Percentiles rank a stretch among this genome's conserved stretches.
Evolutionary conservation across 2,329 filamentous ascomycete species (phyloP).

Genomic region (Botryotinia globosa): DNA sequence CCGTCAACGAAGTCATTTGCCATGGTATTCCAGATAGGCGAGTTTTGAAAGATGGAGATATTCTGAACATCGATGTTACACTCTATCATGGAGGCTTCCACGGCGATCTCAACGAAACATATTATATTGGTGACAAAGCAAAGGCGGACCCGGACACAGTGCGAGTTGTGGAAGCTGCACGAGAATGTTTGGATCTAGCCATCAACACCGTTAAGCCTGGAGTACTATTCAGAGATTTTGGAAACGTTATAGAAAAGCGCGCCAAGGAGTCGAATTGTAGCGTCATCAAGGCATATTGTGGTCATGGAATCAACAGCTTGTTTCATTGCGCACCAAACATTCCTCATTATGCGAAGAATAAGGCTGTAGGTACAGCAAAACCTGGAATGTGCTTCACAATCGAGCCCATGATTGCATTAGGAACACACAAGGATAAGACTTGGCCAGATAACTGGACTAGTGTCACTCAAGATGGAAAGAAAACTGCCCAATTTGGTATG

Average conservation of each 20-base stretch:
- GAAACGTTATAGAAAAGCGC: constrained; percentile 92
- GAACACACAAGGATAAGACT: constrained; percentile 86
- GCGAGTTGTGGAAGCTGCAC: constrained; percentile 83
- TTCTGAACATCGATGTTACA: constrained; percentile 94
- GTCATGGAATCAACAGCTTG: constrained; percentile 88
- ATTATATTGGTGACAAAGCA: constrained; percentile 91
- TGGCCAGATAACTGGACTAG: constrained; percentile 99
- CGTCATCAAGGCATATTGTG: constrained; percentile 93
- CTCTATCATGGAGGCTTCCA: constrained; percentile 95
- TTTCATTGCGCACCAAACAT: constrained; percentile 95
- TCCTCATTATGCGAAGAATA: constrained; percentile 97
- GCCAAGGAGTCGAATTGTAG: constrained; percentile 83
- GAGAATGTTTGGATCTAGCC: constrained; percentile 85
- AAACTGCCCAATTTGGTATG: constrained; percentile 89
- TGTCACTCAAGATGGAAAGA: constrained; percentile 82
- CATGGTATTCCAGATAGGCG: constrained; percentile 96
- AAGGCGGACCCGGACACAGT: constrained; percentile 81
- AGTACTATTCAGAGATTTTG: constrained; percentile 86
- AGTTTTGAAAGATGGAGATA: constrained; percentile 84
- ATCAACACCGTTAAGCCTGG: constrained; percentile 93
- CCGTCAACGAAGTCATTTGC: constrained; percentile 95
- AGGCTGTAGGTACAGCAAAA: constrained; percentile 90
- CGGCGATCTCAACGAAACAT: constrained; percentile 96
- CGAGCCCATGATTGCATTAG: constrained; percentile 95
- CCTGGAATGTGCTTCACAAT: constrained; percentile 99